These are phyloP conservation scores for Pisolithus sp. DNA, from an alignment of 768 basidiomycete species.

Conservation along the genomic window DNA sequence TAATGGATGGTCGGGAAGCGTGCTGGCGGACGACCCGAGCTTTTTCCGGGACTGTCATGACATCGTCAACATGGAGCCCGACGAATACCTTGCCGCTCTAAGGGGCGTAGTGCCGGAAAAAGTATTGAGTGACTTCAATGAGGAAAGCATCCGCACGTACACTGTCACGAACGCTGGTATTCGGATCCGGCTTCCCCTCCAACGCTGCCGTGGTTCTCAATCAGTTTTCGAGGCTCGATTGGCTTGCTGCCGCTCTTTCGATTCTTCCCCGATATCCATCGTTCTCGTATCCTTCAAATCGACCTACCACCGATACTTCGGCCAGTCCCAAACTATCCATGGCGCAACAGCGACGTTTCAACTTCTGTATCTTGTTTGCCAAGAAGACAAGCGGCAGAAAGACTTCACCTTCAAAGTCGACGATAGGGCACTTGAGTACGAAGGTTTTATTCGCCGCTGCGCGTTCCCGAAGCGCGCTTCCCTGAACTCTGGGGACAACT, in stretches of 20 bases:
- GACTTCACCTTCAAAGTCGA: not conserved
- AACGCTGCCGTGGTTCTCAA: not conserved
- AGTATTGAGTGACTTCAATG: too few species aligned
- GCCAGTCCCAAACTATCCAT: not conserved
- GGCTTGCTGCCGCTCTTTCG: not conserved
- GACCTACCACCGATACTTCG: not conserved
- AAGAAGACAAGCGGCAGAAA: not conserved
- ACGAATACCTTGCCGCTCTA: not conserved
- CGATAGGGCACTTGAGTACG: not conserved
- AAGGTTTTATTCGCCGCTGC: not conserved
- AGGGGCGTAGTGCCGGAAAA: not conserved
- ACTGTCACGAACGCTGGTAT: not conserved
- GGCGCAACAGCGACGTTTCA: not conserved
- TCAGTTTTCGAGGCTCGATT: not conserved
- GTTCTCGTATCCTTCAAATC: not conserved
- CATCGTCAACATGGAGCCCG: not conserved
- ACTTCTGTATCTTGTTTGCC: not conserved
- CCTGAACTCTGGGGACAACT: not conserved
- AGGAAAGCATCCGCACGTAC: not conserved
- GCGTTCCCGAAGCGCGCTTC: not conserved
- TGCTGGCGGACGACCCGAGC: not conserved
- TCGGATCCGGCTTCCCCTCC: not conserved
- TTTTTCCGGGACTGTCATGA: not conserved
- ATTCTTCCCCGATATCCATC: not conserved
- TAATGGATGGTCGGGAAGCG: not conserved